A percentile compares a stretch with the other conserved stretches of the same genome.
Conservation (phyloP, 495 filamentous ascomycete genomes). For the Neurospora sp. region DNA sequence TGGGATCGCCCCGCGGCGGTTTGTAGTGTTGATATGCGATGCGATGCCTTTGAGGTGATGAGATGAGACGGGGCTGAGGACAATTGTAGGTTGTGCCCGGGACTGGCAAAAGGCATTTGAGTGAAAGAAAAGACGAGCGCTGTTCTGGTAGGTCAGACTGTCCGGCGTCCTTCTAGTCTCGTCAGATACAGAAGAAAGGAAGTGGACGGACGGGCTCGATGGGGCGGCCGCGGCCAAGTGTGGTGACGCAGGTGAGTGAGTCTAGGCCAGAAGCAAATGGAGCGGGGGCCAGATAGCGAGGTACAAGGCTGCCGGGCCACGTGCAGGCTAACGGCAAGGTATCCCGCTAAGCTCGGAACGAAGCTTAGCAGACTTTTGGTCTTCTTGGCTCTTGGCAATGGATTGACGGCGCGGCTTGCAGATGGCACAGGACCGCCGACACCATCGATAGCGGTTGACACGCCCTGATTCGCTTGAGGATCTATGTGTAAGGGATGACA, state of each 20-base stretch:
- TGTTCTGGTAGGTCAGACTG: background rate
- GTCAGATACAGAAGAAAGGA: background rate
- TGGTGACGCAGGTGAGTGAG: background rate
- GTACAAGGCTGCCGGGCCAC: background rate
- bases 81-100: background rate
- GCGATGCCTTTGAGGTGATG: background rate
- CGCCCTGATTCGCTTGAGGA: background rate
- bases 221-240: background rate
- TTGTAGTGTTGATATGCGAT: background rate
- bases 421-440: background rate
- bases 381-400: background rate
- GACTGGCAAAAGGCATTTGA: background rate
- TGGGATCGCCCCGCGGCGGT: background rate
- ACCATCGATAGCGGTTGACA: background rate
- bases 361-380: background rate
- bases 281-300: background rate
- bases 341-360: background rate
- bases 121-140: background rate
- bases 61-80: background rate
- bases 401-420: background rate
- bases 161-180: background rate
- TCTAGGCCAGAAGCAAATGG: background rate
- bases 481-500: background rate
- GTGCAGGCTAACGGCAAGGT: background rate
- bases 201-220: background rate